Conservation (phyloP, 2,329 filamentous ascomycete species). For the Rutstroemia sp. region DNA sequence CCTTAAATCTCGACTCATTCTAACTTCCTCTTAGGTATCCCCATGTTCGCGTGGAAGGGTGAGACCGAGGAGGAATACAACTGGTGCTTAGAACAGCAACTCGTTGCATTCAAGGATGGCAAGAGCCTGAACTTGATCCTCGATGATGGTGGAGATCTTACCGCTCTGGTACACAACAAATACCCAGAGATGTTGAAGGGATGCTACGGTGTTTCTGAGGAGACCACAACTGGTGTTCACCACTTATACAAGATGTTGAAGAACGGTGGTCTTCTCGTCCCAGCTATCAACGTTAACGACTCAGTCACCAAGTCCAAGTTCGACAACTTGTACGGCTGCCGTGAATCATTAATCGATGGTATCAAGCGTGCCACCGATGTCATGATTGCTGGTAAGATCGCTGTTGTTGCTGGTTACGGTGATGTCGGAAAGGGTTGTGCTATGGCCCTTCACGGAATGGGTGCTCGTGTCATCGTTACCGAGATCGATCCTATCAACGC, state of each 20-base stretch:
- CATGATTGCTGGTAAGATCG: slow-evolving; percentile 99
- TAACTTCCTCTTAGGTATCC: slow-evolving; percentile 52
- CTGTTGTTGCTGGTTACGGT: slow-evolving; percentile 95
- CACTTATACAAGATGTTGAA: slow-evolving; percentile 98
- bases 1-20: slow-evolving; percentile 38
- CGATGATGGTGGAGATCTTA: slow-evolving; percentile 96
- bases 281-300: slow-evolving; percentile 99
- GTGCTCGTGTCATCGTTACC: slow-evolving; percentile 90
- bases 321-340: slow-evolving; percentile 99
- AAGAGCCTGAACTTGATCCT: slow-evolving; percentile 98
- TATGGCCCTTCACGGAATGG: slow-evolving; percentile 92
- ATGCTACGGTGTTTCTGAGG: slow-evolving; percentile 98
- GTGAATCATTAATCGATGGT: slow-evolving; percentile 95
- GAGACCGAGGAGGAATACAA: slow-evolving; percentile 99
- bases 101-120: slow-evolving; percentile 91
- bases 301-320: slow-evolving; percentile 99
- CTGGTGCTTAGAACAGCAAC: slow-evolving; percentile 99
- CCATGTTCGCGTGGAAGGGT: slow-evolving; percentile 68
- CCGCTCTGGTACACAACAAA: slow-evolving; percentile 92
- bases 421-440: slow-evolving; percentile 99
- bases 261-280: slow-evolving; percentile 80
- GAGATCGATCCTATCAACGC: slow-evolving; percentile 99
- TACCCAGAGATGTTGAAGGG: slow-evolving; percentile 97
- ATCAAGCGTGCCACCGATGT: slow-evolving; percentile 99
- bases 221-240: slow-evolving; percentile 99